Percentiles rank a stretch among this genome's conserved stretches.
phyloP scores from a whole-genome alignment of 208 protist species.

The Leishmania aethiopica region DNA sequence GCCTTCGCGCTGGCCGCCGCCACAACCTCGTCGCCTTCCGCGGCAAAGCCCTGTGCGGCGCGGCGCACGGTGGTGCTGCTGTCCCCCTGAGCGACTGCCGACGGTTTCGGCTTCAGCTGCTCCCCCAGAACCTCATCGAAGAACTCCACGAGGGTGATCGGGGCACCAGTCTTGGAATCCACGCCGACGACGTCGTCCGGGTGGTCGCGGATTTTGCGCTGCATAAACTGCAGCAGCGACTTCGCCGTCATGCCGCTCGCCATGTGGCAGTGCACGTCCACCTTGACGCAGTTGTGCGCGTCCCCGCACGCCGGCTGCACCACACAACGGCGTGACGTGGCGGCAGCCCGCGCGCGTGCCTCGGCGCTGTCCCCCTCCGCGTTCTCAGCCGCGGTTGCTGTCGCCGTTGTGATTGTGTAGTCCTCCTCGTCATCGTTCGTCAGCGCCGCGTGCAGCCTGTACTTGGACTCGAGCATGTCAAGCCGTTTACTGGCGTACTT shows the following conservation, averaged over 20 bases:
- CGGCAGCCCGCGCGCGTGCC: neutral
- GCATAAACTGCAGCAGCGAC: slow-evolving; percentile 72
- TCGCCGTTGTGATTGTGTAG: slow-evolving; percentile 15
- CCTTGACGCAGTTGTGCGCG: slow-evolving; percentile 82
- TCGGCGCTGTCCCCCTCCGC: neutral
- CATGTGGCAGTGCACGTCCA: slow-evolving; percentile 89
- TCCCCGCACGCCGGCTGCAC: slow-evolving; percentile 50
- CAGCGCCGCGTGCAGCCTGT: slow-evolving; percentile 70
- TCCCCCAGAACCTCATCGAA: slow-evolving; percentile 34
- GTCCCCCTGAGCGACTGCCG: neutral
- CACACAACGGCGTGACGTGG: slow-evolving; percentile 10
- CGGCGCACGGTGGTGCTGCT: neutral
- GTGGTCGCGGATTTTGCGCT: slow-evolving; percentile 55
- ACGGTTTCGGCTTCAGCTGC: neutral
- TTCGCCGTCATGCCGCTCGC: slow-evolving; percentile 78
- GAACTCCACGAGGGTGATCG: slow-evolving; percentile 50
- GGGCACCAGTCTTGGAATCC: slow-evolving; percentile 30
- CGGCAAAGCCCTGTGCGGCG: neutral
- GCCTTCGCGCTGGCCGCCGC: slow-evolving; percentile 26
- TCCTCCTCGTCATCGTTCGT: slow-evolving; percentile 80
- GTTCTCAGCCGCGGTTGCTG: neutral
- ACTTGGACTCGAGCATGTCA: slow-evolving; percentile 87
- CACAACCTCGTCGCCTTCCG: neutral
- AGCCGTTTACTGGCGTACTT: slow-evolving; percentile 72
- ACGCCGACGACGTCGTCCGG: slow-evolving; percentile 77